phyloP scores from a whole-genome alignment of 2,329 filamentous ascomycete genomes.

The Colletotrichum camelliae region DNA sequence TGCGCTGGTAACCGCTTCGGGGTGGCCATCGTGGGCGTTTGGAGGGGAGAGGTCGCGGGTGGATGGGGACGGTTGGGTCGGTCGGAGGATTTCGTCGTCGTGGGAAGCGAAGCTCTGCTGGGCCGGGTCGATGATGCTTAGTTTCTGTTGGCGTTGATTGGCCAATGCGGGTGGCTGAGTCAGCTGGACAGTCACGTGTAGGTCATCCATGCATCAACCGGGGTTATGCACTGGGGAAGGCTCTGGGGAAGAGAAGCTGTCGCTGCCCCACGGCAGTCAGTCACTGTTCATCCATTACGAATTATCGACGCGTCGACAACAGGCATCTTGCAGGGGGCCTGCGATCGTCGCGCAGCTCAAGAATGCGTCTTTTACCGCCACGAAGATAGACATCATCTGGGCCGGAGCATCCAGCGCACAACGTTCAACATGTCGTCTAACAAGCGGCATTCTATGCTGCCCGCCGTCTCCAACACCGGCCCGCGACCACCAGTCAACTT shows the following conservation, averaged over 20 bases:
- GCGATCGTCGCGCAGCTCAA: background rate
- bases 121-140: slow-evolving; percentile 20
- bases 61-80: slow-evolving; percentile 30
- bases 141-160: slow-evolving; percentile 39
- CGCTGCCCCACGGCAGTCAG: background rate
- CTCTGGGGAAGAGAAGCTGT: background rate
- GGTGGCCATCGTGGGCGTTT: slow-evolving; percentile 46
- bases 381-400: background rate
- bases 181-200: slow-evolving; percentile 19
- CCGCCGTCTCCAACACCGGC: slow-evolving; percentile 55
- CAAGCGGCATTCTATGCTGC: slow-evolving; percentile 63
- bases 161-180: slow-evolving; percentile 40
- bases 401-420: slow-evolving; percentile 11
- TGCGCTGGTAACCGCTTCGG: slow-evolving; percentile 35
- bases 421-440: slow-evolving; percentile 42
- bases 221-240: slow-evolving; percentile 11
- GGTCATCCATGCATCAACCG: background rate
- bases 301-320: background rate
- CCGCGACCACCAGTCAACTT: slow-evolving; percentile 68
- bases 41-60: slow-evolving; percentile 26
- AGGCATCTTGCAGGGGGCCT: background rate
- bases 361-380: background rate
- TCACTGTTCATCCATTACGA: background rate
- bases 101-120: slow-evolving; percentile 15
- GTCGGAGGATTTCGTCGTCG: slow-evolving; percentile 25